phyloP scores from a whole-genome alignment of 1,284 basidiomycete species.

The Ceratobasidium sp. region DNA sequence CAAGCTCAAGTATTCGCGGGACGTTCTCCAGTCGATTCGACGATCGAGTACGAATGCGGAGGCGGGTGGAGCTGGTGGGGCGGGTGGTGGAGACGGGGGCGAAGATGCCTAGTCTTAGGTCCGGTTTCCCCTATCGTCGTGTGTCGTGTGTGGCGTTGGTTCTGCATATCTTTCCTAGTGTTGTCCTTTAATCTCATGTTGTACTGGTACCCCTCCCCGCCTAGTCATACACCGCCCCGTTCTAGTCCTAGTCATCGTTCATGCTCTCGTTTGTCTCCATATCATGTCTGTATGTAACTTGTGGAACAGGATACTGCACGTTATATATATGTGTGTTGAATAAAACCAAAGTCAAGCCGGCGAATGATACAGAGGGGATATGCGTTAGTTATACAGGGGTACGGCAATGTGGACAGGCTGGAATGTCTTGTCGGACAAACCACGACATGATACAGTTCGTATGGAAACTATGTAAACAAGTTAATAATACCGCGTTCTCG shows the following conservation, averaged over 20 bases:
- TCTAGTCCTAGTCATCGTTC: background rate
- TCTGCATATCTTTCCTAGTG: slow-evolving; percentile 1
- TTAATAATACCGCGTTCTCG: slow-evolving; percentile 70
- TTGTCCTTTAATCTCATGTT: slow-evolving; percentile 23
- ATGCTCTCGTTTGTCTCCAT: slow-evolving; percentile 29
- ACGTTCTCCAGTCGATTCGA: slow-evolving; percentile 66
- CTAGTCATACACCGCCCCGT: background rate
- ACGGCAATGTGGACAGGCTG: slow-evolving; percentile 42
- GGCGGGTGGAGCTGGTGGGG: background rate
- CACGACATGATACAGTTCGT: slow-evolving; percentile 44
- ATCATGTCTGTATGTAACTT: slow-evolving; percentile 38
- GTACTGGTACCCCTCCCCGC: slow-evolving; percentile 1
- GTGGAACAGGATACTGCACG: slow-evolving; percentile 38
- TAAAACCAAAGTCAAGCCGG: background rate
- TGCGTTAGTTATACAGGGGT: slow-evolving; percentile 15
- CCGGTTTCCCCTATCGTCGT: background rate
- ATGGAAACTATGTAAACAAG: slow-evolving; percentile 70
- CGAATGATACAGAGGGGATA: slow-evolving; percentile 7
- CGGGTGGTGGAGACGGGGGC: background rate
- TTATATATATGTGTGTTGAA: slow-evolving; percentile 37
- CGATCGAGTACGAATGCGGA: slow-evolving; percentile 30
- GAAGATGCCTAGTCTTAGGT: background rate
- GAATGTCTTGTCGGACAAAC: slow-evolving; percentile 32
- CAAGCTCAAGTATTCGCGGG: slow-evolving; percentile 86
- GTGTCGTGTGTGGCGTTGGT: background rate